Percentiles rank a stretch among this genome's conserved stretches.
Evolutionary conservation across 192 early-diverging fungal genomes (phyloP).

Genomic region (Anaeromyces robustus): DNA sequence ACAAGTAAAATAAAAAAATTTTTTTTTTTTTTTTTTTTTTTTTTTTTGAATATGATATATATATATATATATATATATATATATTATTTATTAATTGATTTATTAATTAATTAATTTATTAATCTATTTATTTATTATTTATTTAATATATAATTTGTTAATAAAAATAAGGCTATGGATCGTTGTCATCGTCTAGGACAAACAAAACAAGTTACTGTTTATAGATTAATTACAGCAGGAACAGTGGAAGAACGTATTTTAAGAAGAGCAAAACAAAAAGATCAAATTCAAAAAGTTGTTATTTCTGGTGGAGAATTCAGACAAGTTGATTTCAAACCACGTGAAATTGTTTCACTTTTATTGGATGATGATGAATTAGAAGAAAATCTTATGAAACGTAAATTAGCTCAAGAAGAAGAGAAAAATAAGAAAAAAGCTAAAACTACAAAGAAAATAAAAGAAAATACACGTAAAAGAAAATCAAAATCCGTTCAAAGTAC

Average conservation of each 20-base stretch:
- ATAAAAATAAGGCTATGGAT: constrained; percentile 75
- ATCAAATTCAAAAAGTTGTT: constrained; percentile 86
- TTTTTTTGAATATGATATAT: neutral
- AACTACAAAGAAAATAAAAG: too few relatives aligned
- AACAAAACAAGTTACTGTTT: constrained; percentile 71
- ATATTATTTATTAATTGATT: too few relatives aligned
- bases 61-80: too few relatives aligned
- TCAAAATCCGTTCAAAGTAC: too few relatives aligned
- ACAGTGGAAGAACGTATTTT: constrained; percentile 73
- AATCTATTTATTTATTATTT: too few relatives aligned
- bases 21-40: neutral
- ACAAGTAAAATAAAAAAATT: constrained; percentile 20
- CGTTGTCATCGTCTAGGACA: constrained; percentile 73
- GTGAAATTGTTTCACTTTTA: constrained; percentile 73
- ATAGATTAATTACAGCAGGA: constrained; percentile 61
- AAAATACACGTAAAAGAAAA: too few relatives aligned
- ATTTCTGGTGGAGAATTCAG: constrained; percentile 78
- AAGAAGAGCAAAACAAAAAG: constrained; percentile 69
- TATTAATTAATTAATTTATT: too few relatives aligned
- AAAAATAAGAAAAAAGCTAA: neutral
- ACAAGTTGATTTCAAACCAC: constrained; percentile 70
- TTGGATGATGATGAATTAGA: constrained; percentile 52
- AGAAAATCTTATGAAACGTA: constrained; percentile 5
- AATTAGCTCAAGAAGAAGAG: neutral
- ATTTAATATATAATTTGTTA: too few relatives aligned